A percentile compares a stretch with the other conserved stretches of the same genome.
phyloP scores from a whole-genome alignment of 257 asterid genomes.

The Euphrasia confusa region DNA sequence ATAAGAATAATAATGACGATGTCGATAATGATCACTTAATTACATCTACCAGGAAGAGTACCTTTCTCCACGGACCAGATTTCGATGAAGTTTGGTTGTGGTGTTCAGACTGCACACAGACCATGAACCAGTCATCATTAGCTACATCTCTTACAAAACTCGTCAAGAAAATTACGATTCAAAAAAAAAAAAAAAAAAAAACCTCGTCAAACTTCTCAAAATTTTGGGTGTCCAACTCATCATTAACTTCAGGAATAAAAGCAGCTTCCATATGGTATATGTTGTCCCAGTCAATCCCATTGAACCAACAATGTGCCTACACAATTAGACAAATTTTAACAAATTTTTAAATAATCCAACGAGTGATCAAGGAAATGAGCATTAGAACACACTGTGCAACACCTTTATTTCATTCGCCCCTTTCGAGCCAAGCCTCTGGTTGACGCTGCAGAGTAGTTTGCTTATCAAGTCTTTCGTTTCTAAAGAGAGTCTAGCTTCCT shows the following conservation, averaged over 20 bases:
- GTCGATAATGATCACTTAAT: neutral
- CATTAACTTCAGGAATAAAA: constrained; percentile 70
- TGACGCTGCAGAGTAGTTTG: constrained; percentile 78
- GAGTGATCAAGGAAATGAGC: constrained; percentile 29
- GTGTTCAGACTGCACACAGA: constrained; percentile 53
- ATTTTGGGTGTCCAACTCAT: too few relatives aligned
- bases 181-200: constrained; percentile 5
- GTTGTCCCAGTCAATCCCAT: constrained; percentile 69
- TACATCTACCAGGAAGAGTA: constrained; percentile 24
- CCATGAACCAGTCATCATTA: constrained; percentile 19
- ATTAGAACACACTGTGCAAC: constrained; percentile 45
- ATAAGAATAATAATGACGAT: neutral
- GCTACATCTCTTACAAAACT: neutral
- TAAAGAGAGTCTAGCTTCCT: constrained; percentile 70
- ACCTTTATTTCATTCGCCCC: constrained; percentile 94
- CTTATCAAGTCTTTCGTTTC: constrained; percentile 81
- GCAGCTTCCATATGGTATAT: constrained; percentile 86
- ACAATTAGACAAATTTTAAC: constrained; percentile 25
- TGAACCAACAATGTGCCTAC: constrained; percentile 85
- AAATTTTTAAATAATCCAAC: constrained; percentile 22
- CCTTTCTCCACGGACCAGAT: constrained; percentile 99
- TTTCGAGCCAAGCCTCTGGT: constrained; percentile 79
- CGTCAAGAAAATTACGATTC: neutral
- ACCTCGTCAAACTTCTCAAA: constrained; percentile 25
- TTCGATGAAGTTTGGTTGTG: constrained; percentile 54